Base-by-base conservation (phyloP, 1,284 basidiomycete species). In the Pterulicium gracile region DNA sequence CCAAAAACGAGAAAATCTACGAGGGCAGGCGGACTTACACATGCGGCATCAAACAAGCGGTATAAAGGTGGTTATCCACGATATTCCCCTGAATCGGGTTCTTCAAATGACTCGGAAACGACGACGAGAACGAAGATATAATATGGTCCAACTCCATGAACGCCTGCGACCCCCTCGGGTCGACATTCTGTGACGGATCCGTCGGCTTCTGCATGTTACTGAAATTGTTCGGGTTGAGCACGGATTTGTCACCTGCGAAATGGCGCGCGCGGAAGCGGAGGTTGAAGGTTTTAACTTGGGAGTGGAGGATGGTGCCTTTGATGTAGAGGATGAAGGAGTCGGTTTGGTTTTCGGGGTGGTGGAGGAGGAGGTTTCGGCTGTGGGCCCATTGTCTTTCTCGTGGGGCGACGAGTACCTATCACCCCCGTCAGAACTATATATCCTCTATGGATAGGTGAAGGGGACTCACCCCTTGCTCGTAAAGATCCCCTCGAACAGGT, bases 271-370 rank as follows among this genome's bases (percentile, higher is more conserved):
- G 67, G 59, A 81, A 85, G 24, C 83, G 75, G 41, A 77, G 55
- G 55, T 86, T 87, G 61, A 83, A 87, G n/a, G 68, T 64, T 57
- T 86, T 88, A 24, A 83, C 76, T 42, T 66, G 70, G 7, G 82
- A 70, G 73, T 44, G 24, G 23, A 27, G 36, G 43, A 86, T 76
- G 7, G 72, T 68, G 17, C 75, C 72, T 57, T 88, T 88, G 58
- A 86, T 69, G 52, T 82, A 84, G n/a, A 88, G 57, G n/a, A 74
- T 74, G 53, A 85, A 85, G 1, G 81, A 75, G 56, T 88, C 84
- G 0, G 75, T 76, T 54, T 81, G 76, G n/a, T 69, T 66, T 35
- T 74, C 74, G 17, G 75, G 74, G 55, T 85, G 79, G 5, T 61
- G 58, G 4, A 77, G 66, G 19, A 85, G 66, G 13, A 84, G 60